Base-by-base conservation (phyloP, 1,284 basidiomycete species). In the Athelia sp. region DNA sequence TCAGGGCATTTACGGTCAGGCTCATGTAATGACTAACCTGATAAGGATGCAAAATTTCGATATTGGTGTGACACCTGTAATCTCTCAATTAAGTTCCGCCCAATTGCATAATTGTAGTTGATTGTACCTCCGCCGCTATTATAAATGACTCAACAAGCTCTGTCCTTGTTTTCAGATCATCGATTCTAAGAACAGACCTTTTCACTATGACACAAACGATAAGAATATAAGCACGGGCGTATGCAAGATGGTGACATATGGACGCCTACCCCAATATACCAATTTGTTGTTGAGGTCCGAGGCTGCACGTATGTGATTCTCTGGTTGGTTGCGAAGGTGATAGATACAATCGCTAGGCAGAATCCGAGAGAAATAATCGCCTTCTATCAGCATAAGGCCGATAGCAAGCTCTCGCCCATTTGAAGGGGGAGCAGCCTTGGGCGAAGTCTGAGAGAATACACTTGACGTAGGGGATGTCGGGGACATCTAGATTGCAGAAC, bases 121-220 rank as follows among this genome's bases (percentile, higher is more conserved):
- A 40, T n/a, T 34, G 36, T 47, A 71, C 70, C 45, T 61, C 55
- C 18, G 73, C 73, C 9, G 66, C 62, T 49, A 70, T 63, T 46
- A 76, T 62, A 52, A 76, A 75, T 52, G 71, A 74, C 49, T 67
- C 71, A 36, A 74, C 60, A 9, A 68, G 67, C 15, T 65, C 62
- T 8, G 62, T 63, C 9, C 75, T 61, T 15, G 56, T 50, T 43
- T 68, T 61, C 18, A 70, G 62, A 9, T 62, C 56, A 31, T 71
- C 67, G 35, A 63, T 67, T 36, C 68, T 65, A 18, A 74, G 54
- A 18, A 73, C 61, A 0, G 66, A 70, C 49, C 67, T 65, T 54
- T 73, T 72, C 10, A 75, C 68, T n/a, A n/a, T n/a, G n/a, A n/a
- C n/a, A n/a, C n/a, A n/a, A n/a, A n/a, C n/a, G n/a, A n/a, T n/a